Evolutionary conservation across 2,329 filamentous ascomycete genomes (phyloP), one percentile per base, ranked within the genome.

Genomic region (Chrysoporthe austroafricana): DNA sequence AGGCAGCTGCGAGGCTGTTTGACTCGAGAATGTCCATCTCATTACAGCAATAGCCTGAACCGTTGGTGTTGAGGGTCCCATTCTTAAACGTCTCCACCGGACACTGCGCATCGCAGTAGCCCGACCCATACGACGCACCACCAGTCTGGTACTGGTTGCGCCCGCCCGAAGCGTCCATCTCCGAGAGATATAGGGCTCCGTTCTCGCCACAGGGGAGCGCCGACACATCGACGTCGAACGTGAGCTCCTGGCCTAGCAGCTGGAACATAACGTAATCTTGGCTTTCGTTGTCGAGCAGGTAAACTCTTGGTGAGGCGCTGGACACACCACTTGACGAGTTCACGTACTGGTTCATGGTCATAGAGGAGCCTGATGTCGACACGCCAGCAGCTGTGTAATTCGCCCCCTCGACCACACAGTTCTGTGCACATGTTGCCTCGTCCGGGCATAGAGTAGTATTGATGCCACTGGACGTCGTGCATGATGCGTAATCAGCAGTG

Each of bases 181-280:
- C 69, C 5, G 64, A 54, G 56, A 74, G 72, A 57, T 74, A 74
- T 8, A 90, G 76, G 36, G 87, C 87, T 66, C 86, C 87, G 76
- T 90, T 90, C 70, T 90, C 77, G 63, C 88, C 88, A 72, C 88
- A 90, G 18, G 72, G 84, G n/a, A 89, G 80, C 68, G 83, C 82
- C 57, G 86, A 88, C 56, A 88, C 81, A 74, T 90, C 87, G 18
- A 89, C 86, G 62, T 88, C 86, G 68, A 90, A 88, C n/a, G 84
- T 85, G 74, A 90, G 84, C 74, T 90, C 87, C 73, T 85, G 80
- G 77, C 85, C 85, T 66, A 84, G 79, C 66, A 89, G 78, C 68
- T 86, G 81, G 77, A 89, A 84, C 71, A 84, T 80, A 6, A 64
- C 69, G 13, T 70, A 70, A 58, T 69, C 58, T 44, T 64, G 56